A percentile compares a stretch with the other conserved stretches of the same genome.
phyloP scores from a whole-genome alignment of 805 yeast genomes.

The Starmerella davenportii region DNA sequence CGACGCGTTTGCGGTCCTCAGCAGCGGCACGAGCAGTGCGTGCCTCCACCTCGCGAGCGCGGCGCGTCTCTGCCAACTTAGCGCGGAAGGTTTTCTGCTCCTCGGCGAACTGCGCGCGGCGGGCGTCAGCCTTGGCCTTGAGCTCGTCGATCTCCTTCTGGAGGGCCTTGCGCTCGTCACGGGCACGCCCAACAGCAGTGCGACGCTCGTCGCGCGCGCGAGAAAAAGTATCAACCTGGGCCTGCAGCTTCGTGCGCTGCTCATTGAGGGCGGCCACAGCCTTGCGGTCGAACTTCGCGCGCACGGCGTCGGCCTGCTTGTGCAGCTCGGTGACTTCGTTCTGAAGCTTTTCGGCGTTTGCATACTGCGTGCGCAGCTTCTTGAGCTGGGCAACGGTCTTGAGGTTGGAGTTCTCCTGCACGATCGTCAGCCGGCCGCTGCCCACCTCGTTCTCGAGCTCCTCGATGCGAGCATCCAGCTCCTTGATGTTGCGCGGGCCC shows the following conservation, averaged over 20 bases:
- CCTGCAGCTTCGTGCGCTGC: conserved; percentile 51
- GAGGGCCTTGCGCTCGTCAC: conserved; percentile 35
- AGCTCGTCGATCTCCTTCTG: conserved; percentile 50
- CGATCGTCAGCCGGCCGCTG: conserved; percentile 64
- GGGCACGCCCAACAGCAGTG: conserved; percentile 43
- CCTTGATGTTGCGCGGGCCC: conserved; percentile 33
- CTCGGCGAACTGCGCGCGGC: conserved; percentile 47
- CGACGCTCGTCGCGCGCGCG: conserved; percentile 49
- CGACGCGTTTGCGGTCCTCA: conserved; percentile 34
- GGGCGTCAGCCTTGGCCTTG: conserved; percentile 30
- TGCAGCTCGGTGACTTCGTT: conserved; percentile 63
- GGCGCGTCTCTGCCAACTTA: conserved; percentile 50
- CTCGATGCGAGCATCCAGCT: conserved; percentile 21
- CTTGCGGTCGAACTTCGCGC: conserved; percentile 39
- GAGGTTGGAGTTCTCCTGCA: conserved; percentile 71
- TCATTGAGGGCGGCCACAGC: conserved; percentile 47
- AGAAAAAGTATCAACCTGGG: conserved; percentile 46
- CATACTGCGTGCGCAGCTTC: conserved; percentile 63
- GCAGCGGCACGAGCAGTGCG: conserved; percentile 39
- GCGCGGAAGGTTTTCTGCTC: conserved; percentile 59
- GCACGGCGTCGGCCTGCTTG: conserved; percentile 55
- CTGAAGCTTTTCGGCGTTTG: conserved; percentile 55
- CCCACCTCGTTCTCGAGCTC: conserved; percentile 55
- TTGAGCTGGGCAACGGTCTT: conserved; percentile 74
- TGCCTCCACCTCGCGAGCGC: conserved; percentile 58